These are phyloP conservation scores for Rhizoclosmatium globosum DNA, from an alignment of 192 early-diverging fungal species.

Conservation along the genomic window DNA sequence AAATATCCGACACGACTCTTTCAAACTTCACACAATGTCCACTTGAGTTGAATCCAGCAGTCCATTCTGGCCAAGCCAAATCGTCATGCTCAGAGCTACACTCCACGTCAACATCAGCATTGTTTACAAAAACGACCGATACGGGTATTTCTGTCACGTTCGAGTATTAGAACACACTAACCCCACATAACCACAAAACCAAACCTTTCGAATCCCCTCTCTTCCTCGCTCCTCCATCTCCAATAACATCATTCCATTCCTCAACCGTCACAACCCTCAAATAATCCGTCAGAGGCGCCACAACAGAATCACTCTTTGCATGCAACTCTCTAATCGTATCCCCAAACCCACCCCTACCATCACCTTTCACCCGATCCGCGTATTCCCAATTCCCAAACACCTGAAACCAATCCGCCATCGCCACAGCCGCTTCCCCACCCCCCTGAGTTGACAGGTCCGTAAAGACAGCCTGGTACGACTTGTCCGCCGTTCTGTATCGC, in stretches of 20 bases:
- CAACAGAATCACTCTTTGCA: neutral
- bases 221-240: too few relatives aligned
- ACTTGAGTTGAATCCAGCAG: neutral
- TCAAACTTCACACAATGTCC: neutral
- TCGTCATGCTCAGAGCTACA: conserved; percentile 18
- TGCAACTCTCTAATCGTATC: neutral
- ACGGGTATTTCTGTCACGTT: neutral
- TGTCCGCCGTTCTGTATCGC: conserved; percentile 3
- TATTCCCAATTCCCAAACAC: neutral
- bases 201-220: too few relatives aligned
- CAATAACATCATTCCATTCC: neutral
- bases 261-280: neutral
- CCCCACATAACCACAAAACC: too few relatives aligned
- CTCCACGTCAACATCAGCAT: conserved; percentile 14
- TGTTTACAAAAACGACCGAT: conserved; percentile 22
- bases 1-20: neutral
- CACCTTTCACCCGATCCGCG: neutral
- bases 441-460: neutral
- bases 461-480: conserved; percentile 2
- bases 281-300: conserved; percentile 13
- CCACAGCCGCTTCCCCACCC: too few relatives aligned
- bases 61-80: conserved; percentile 25
- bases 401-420: conserved; percentile 22
- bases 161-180: too few relatives aligned
- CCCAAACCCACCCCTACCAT: neutral